Evolutionary conservation across 352 stramenopile genomes (phyloP), one percentile per base, ranked within the genome.

Genomic region (Thraustotheca clavata): DNA sequence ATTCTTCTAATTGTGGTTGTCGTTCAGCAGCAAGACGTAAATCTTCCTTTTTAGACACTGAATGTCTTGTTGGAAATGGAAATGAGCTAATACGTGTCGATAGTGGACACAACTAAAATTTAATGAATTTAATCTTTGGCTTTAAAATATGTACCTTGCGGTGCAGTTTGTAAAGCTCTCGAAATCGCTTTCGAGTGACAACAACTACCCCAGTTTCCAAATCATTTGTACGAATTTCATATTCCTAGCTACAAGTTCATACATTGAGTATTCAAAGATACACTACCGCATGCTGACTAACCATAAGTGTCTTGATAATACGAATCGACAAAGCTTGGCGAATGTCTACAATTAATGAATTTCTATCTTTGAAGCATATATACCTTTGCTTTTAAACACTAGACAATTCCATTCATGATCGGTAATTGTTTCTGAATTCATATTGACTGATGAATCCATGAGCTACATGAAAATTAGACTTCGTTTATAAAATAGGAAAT

Each of bases 361-460:
- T 31, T 36, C 50, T 9, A 32, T 9, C n/a, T 9, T 39, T 11
- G 24, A 0, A 20, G 6, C 2, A 41, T 55, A 48, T n/a, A 7
- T 48, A 87, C 84, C 81, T 76, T 91, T 94, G 16, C 77, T 75
- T 59, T 91, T 90, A 8, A 94, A 65, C 34, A 94, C 81, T 20
- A 91, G 70, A 43, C 84, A 71, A 62, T 94, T 83, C 84, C 84
- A 94, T 65, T 94, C 80, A 67, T 94, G 84, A 43, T 94, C 82
- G 4, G 84, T 88, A 43, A 94, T 94, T 68, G 89, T 85, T 22
- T 77, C 76, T 65, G 90, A 12, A 38, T 22, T 79, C 82, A 88
- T 90, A 35, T 83, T 87, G 73, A 89, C 88, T 0, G 82, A 88
- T 75, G 83, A 88, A 62, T 91, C 81, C 39, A 83, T 86, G 33